Base-by-base conservation (phyloP, 352 stramenopile species). In the Phytophthora nicotianae region DNA sequence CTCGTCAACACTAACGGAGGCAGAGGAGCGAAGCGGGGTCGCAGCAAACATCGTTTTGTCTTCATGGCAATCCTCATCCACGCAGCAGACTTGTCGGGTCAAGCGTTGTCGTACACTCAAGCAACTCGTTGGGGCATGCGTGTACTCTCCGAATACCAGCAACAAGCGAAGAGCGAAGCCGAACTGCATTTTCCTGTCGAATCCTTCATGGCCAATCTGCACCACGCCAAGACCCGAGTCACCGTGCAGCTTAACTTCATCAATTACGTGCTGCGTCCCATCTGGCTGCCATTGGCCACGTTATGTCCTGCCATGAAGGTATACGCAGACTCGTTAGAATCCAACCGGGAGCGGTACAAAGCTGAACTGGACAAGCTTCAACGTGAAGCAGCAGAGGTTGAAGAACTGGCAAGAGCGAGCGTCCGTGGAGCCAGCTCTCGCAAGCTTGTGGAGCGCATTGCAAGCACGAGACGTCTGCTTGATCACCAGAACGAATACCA, bases 161-260 rank as follows among this genome's bases (percentile, higher is more conserved):
- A 80, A 32, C 86, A 95, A 46, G 86, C 78, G 0, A 75, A 77
- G 43, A 82, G 76, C 43, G 86, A 95, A 50, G 68, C 67, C 38
- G 76, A 88, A 56, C 75, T 87, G 57, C 77, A 79, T 33, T 58
- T 92, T 50, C 67, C 72, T 0, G 70, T 89, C 4, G 76, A 87
- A 16, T 88, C 86, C 3, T 91, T 89, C 66, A 94, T 93, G 83
- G 75, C 72, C 9, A 86, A 86, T 46, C 58, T 91, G 29, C 75
- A 93, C 16, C 65, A 79, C 43, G 77, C 82, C 29, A 81, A 75
- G 29, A 81, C 74, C 1, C 76, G 83, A 6, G 62, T 86, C 32
- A 91, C 75, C 10, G 79, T 89, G 17, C 82, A 94, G 50, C 75
- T 89, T 49, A 86, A 86, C 62, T 93, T 90, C 46, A 83, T 88